Conservation (phyloP, 495 filamentous ascomycete genomes). For the Pseudoneurospora amorphoporcata region DNA sequence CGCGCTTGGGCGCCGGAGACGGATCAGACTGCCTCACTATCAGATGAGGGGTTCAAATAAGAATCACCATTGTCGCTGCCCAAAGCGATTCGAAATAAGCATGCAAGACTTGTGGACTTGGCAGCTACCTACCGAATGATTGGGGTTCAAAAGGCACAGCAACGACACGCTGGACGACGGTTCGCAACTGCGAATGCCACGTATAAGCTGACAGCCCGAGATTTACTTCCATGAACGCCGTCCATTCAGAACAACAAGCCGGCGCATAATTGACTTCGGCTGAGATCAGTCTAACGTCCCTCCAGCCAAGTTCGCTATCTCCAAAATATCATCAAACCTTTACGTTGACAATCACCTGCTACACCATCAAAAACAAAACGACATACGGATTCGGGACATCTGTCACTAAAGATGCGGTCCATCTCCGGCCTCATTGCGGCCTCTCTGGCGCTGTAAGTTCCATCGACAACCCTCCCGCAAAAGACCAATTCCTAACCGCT, state of each 20-base stretch:
- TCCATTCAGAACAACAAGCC: not conserved
- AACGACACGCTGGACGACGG: not conserved
- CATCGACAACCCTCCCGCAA: not conserved
- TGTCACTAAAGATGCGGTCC: not conserved
- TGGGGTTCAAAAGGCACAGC: not conserved
- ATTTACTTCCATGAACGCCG: not conserved
- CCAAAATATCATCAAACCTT: not conserved
- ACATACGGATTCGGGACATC: not conserved
- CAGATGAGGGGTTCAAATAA: not conserved
- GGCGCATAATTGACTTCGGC: not conserved
- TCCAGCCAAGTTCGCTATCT: not conserved
- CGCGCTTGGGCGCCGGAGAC: not conserved
- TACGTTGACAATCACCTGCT: not conserved
- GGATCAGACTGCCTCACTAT: not conserved
- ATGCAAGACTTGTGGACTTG: not conserved
- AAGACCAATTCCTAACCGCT: not conserved
- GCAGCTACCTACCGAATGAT: not conserved
- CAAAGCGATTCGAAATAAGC: not conserved
- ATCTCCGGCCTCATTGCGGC: not conserved
- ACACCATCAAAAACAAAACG: not conserved
- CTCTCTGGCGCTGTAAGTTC: not conserved
- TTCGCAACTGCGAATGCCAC: not conserved
- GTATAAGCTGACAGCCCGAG: not conserved
- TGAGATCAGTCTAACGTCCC: not conserved
- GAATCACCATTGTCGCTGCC: not conserved